Conservation (phyloP, 2,329 filamentous ascomycete species). For the Madurella fahalii region DNA sequence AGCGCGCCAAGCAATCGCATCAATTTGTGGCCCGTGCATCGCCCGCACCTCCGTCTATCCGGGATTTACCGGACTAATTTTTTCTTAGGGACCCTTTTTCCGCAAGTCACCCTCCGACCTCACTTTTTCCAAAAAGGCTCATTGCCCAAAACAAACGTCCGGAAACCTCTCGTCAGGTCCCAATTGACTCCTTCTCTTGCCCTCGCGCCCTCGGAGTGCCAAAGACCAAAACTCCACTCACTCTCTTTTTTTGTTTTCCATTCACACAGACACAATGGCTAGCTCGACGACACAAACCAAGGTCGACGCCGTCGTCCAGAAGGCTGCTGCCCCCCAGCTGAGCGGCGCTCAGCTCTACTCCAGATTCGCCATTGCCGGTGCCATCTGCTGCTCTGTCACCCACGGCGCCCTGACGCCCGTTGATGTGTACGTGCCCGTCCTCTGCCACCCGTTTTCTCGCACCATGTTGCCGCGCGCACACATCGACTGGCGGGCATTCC, state of each 20-base stretch:
- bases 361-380: slow-evolving; percentile 94
- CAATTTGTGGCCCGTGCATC: slow-evolving; percentile 18
- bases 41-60: slow-evolving; percentile 14
- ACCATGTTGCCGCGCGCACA: neutral
- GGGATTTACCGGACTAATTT: slow-evolving; percentile 27
- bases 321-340: slow-evolving; percentile 39
- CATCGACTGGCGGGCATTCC: neutral
- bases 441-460: neutral
- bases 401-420: slow-evolving; percentile 96
- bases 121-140: slow-evolving; percentile 27
- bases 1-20: neutral
- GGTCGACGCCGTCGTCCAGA: slow-evolving; percentile 43
- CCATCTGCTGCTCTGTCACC: slow-evolving; percentile 96
- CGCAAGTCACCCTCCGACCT: slow-evolving; percentile 13
- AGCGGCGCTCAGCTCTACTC: slow-evolving; percentile 72
- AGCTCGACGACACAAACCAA: slow-evolving; percentile 35
- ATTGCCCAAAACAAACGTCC: slow-evolving; percentile 20
- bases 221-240: slow-evolving; percentile 27
- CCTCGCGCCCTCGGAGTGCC: slow-evolving; percentile 20
- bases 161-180: slow-evolving; percentile 16
- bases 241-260: slow-evolving; percentile 27
- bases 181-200: slow-evolving; percentile 21
- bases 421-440: slow-evolving; percentile 67
- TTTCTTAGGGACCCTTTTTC: slow-evolving; percentile 15
- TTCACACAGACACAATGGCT: slow-evolving; percentile 40